Percentiles rank a stretch among this genome's conserved stretches.
These are phyloP conservation scores for Puccinia hordei DNA, from an alignment of 1,284 basidiomycete genomes.

Conservation along the genomic window DNA sequence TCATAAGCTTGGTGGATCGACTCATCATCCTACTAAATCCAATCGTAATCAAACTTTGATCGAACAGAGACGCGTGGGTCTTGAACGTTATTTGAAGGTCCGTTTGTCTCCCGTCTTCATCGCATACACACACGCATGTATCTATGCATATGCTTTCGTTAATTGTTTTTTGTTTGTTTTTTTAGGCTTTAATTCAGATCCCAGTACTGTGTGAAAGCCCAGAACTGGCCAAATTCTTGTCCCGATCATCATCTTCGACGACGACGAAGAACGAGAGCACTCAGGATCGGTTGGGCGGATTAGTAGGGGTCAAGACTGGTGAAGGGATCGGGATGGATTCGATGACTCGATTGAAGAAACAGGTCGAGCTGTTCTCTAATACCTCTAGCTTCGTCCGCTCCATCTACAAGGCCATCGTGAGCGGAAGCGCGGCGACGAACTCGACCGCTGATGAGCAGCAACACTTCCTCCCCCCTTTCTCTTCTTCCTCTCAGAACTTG, in stretches of 20 bases:
- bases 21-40: constrained; percentile 55
- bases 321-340: constrained; percentile 23
- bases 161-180: not conserved
- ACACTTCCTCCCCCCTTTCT: constrained; percentile 59
- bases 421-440: not conserved
- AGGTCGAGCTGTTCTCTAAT: constrained; percentile 65
- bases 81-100: constrained; percentile 87
- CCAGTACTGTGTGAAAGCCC: constrained; percentile 77
- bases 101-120: constrained; percentile 41
- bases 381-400: constrained; percentile 70
- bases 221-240: constrained; percentile 82
- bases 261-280: constrained; percentile 62
- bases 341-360: constrained; percentile 32
- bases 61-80: constrained; percentile 72
- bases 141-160: not conserved
- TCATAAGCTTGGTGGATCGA: not conserved
- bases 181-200: constrained; percentile 71
- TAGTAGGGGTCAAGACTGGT: not conserved
- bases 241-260: constrained; percentile 64
- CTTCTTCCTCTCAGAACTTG: constrained; percentile 22
- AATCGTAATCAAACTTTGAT: constrained; percentile 70
- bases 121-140: constrained; percentile 44
- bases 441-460: constrained; percentile 71
- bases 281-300: constrained; percentile 65
- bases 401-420: constrained; percentile 74